Percentiles rank a stretch among this genome's conserved stretches.
Evolutionary conservation across 257 asterid genomes (phyloP).

Genomic region (Verbascum thapsus): DNA sequence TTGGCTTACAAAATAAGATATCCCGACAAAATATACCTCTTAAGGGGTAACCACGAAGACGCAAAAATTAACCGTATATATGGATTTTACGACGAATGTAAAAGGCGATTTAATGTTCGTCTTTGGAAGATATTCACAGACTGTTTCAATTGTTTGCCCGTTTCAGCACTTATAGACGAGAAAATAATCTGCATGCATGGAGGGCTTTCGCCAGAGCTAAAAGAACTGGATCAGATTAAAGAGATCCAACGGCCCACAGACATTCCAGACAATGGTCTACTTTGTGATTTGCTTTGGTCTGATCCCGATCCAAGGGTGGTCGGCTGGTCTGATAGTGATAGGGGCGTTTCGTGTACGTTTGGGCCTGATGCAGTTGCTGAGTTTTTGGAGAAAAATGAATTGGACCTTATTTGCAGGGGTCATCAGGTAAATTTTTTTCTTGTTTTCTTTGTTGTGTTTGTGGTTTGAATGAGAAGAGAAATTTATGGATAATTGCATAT

Average conservation of each 20-base stretch:
- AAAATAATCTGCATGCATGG: slow-evolving; percentile 90
- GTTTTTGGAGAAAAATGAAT: slow-evolving; percentile 57
- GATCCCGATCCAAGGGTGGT: slow-evolving; percentile 63
- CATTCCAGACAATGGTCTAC: slow-evolving; percentile 73
- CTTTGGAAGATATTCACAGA: slow-evolving; percentile 86
- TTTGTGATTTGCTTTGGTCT: slow-evolving; percentile 85
- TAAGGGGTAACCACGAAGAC: slow-evolving; percentile 85
- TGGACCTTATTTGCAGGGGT: slow-evolving; percentile 85
- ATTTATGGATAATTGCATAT: too few species aligned
- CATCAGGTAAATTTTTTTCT: slow-evolving; percentile 61
- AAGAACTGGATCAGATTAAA: slow-evolving; percentile 56
- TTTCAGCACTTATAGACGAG: slow-evolving; percentile 73
- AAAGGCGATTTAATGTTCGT: slow-evolving; percentile 76
- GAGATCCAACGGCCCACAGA: slow-evolving; percentile 65
- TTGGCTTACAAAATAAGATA: slow-evolving; percentile 73
- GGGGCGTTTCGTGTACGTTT: slow-evolving; percentile 81
- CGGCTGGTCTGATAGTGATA: slow-evolving; percentile 80
- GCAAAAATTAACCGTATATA: slow-evolving; percentile 80
- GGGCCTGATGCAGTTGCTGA: slow-evolving; percentile 75
- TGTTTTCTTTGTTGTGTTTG: not conserved
- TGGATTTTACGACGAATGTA: slow-evolving; percentile 84
- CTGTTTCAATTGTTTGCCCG: slow-evolving; percentile 79
- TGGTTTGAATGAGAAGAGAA: not conserved
- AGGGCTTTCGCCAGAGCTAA: slow-evolving; percentile 73
- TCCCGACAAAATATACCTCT: slow-evolving; percentile 64